phyloP scores from a whole-genome alignment of 2,329 filamentous ascomycete species.

The Bipolaris zeicola region DNA sequence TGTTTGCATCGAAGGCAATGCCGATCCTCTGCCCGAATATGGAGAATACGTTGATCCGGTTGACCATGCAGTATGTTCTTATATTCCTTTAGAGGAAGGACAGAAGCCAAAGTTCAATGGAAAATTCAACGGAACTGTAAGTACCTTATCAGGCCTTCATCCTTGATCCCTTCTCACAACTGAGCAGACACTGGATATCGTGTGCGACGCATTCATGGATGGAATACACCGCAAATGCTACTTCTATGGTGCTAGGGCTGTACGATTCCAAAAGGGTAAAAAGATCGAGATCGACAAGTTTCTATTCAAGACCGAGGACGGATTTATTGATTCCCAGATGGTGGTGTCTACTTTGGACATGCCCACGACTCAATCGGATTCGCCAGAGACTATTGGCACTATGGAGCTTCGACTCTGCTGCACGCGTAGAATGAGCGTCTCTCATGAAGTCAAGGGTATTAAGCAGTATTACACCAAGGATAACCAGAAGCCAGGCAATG shows the following conservation, averaged over 20 bases:
- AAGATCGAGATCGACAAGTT: slow-evolving; percentile 29
- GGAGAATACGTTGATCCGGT: slow-evolving; percentile 31
- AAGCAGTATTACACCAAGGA: slow-evolving; percentile 19
- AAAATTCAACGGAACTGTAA: slow-evolving; percentile 42
- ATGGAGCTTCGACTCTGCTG: slow-evolving; percentile 43
- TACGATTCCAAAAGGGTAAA: slow-evolving; percentile 25
- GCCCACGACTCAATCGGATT: slow-evolving; percentile 9
- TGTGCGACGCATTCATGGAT: slow-evolving; percentile 48
- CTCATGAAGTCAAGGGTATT: slow-evolving; percentile 14
- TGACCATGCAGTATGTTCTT: slow-evolving; percentile 44
- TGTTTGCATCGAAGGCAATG: slow-evolving; percentile 30
- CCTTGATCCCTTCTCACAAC: slow-evolving; percentile 1
- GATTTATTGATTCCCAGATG: slow-evolving; percentile 84
- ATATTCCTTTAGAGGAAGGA: slow-evolving; percentile 42
- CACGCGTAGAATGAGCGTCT: slow-evolving; percentile 26
- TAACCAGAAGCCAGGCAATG: background rate
- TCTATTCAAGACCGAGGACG: slow-evolving; percentile 20
- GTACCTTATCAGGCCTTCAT: background rate
- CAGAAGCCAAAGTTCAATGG: slow-evolving; percentile 41
- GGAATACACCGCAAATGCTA: slow-evolving; percentile 39
- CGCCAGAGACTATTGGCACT: slow-evolving; percentile 31
- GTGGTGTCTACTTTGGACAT: slow-evolving; percentile 77
- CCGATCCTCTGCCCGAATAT: slow-evolving; percentile 40
- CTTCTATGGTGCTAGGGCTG: slow-evolving; percentile 11
- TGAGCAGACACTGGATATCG: slow-evolving; percentile 28